Evolutionary conservation across 1,139 yeast genomes (phyloP).

Genomic region (Saccharomyces hybrid): DNA sequence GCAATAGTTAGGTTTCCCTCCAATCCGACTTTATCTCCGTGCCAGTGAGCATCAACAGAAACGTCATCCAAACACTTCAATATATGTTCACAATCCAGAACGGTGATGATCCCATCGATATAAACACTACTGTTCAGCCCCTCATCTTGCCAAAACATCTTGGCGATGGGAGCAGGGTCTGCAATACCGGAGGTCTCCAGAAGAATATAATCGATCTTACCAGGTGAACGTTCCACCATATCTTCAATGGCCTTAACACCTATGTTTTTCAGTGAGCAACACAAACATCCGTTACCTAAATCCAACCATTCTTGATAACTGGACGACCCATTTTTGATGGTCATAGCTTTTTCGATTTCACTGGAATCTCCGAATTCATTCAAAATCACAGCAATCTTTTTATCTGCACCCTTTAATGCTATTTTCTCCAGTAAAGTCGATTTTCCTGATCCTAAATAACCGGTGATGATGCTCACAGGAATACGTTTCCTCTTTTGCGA

Average conservation of each 20-base stretch:
- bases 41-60: slow-evolving; percentile 52
- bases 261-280: slow-evolving; percentile 90
- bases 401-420: slow-evolving; percentile 50
- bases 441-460: slow-evolving; percentile 92
- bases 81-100: slow-evolving; percentile 72
- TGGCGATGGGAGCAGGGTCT: slow-evolving; percentile 93
- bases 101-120: slow-evolving; percentile 91
- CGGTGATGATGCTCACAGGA: slow-evolving; percentile 90
- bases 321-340: slow-evolving; percentile 57
- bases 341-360: slow-evolving; percentile 79
- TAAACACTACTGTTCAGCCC: slow-evolving; percentile 76
- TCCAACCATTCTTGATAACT: slow-evolving; percentile 90
- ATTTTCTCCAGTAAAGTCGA: slow-evolving; percentile 73
- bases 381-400: slow-evolving; percentile 77
- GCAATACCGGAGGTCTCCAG: slow-evolving; percentile 97
- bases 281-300: slow-evolving; percentile 90
- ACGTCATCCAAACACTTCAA: slow-evolving; percentile 59
- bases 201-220: slow-evolving; percentile 75
- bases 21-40: slow-evolving; percentile 36
- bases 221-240: slow-evolving; percentile 63
- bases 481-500: slow-evolving; percentile 45
- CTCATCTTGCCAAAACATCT: slow-evolving; percentile 95
- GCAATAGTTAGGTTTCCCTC: slow-evolving; percentile 70
- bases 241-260: slow-evolving; percentile 94
- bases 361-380: slow-evolving; percentile 89